Conservation (phyloP, 1,284 basidiomycete species). For the Puccinia triticina region DNA sequence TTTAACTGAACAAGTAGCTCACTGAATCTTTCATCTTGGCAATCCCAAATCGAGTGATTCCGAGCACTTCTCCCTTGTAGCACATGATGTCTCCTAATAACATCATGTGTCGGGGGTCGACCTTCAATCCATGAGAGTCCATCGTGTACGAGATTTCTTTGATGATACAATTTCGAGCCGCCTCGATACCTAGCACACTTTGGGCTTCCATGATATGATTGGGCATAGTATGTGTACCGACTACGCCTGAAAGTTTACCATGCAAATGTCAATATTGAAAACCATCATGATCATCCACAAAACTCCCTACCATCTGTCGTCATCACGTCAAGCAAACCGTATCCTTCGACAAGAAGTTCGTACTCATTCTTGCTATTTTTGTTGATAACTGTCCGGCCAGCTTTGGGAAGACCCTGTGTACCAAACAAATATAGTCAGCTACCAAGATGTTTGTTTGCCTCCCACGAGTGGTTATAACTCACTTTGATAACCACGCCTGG, state of each 20-base stretch:
- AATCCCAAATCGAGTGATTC: slow-evolving; percentile 99
- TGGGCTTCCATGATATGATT: slow-evolving; percentile 98
- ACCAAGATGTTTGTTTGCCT: not conserved
- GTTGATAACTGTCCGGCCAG: slow-evolving; percentile 88
- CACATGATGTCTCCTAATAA: slow-evolving; percentile 97
- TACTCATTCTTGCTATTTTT: slow-evolving; percentile 68
- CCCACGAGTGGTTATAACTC: not conserved
- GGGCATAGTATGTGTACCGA: slow-evolving; percentile 87
- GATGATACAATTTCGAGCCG: slow-evolving; percentile 89
- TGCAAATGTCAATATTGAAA: not conserved
- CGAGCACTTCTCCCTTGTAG: slow-evolving; percentile 98
- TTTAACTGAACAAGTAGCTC: not conserved
- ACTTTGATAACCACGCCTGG: slow-evolving; percentile 81
- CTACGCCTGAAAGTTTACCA: slow-evolving; percentile 70
- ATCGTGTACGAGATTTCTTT: slow-evolving; percentile 72
- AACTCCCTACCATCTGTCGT: slow-evolving; percentile 77
- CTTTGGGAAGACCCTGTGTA: slow-evolving; percentile 72
- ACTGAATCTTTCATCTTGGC: slow-evolving; percentile 99
- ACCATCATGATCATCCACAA: not conserved
- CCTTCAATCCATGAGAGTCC: slow-evolving; percentile 96
- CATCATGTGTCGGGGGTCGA: slow-evolving; percentile 99
- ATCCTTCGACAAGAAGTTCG: slow-evolving; percentile 84
- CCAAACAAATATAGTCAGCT: slow-evolving; percentile 8
- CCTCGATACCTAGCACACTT: slow-evolving; percentile 93
- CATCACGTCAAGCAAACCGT: slow-evolving; percentile 98